phyloP scores from a whole-genome alignment of 2,329 filamentous ascomycete genomes.

The Penicillium sp. region DNA sequence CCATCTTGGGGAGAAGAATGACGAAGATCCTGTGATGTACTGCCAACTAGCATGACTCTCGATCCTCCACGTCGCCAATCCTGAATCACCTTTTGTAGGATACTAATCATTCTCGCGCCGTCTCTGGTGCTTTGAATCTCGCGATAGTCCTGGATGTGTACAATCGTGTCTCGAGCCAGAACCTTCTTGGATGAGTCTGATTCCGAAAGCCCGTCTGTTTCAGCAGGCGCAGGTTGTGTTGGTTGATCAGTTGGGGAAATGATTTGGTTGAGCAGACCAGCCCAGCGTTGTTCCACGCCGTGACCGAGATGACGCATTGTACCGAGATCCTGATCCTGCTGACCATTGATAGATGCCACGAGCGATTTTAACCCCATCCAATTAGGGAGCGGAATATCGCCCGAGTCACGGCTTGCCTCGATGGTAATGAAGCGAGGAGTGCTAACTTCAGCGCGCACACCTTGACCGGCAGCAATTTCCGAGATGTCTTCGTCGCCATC shows the following conservation, averaged over 20 bases:
- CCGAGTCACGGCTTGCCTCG: constrained; percentile 30
- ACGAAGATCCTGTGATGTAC: constrained; percentile 56
- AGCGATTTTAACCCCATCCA: constrained; percentile 33
- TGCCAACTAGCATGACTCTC: constrained; percentile 76
- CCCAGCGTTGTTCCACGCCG: constrained; percentile 31
- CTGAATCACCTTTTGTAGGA: constrained; percentile 70
- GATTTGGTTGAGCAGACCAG: constrained; percentile 36
- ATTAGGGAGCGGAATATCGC: constrained; percentile 34
- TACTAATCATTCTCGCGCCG: constrained; percentile 66
- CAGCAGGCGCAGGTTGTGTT: constrained; percentile 4
- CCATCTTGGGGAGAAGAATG: constrained; percentile 44
- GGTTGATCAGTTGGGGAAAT: constrained; percentile 26
- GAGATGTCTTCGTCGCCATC: constrained; percentile 44
- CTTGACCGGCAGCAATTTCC: constrained; percentile 20
- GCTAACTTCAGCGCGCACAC: constrained; percentile 17
- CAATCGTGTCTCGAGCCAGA: constrained; percentile 54
- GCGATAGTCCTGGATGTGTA: constrained; percentile 78
- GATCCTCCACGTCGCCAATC: constrained; percentile 68
- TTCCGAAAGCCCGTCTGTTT: constrained; percentile 11
- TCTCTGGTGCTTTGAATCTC: constrained; percentile 70
- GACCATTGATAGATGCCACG: constrained; percentile 31
- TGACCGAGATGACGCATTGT: constrained; percentile 18
- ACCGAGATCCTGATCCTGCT: constrained; percentile 23
- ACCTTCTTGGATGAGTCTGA: constrained; percentile 11
- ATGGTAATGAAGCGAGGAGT: constrained; percentile 35